A percentile compares a stretch with the other conserved stretches of the same genome.
These are phyloP conservation scores for Arxiozyma slooffiae DNA, from an alignment of 1,139 yeast genomes.

Conservation along the genomic window DNA sequence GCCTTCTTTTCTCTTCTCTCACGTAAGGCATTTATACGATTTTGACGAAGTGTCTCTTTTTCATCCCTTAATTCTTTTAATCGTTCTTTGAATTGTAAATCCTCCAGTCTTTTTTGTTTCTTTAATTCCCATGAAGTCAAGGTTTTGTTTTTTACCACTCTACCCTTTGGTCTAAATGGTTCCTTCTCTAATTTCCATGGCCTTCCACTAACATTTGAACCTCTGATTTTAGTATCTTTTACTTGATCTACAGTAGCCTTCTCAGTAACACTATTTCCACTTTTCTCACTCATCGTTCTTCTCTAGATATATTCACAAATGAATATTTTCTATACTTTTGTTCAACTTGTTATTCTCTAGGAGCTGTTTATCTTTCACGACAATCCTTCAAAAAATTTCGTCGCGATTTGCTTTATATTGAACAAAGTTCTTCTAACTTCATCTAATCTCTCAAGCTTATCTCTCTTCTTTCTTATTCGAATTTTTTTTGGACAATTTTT, in stretches of 20 bases:
- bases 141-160: conserved; percentile 31
- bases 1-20: conserved; percentile 60
- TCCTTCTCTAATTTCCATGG: conserved; percentile 48
- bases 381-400: background rate
- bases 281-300: background rate
- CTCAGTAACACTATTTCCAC: background rate
- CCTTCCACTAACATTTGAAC: conserved; percentile 44
- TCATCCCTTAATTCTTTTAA: conserved; percentile 50
- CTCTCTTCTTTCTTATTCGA: background rate
- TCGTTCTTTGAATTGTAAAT: conserved; percentile 36
- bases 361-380: too few relatives aligned
- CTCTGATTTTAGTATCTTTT: conserved; percentile 24
- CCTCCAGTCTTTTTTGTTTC: conserved; percentile 33
- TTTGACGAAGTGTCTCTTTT: conserved; percentile 44
- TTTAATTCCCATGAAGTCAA: conserved; percentile 33
- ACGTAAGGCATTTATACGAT: conserved; percentile 45
- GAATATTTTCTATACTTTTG: background rate
- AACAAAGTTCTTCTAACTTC: background rate
- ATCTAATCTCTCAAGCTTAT: conserved; percentile 9
- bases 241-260: conserved; percentile 1
- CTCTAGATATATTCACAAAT: background rate
- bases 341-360: background rate
- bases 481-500: background rate
- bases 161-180: conserved; percentile 34
- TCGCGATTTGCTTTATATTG: too few relatives aligned